Evolutionary conservation across 495 filamentous ascomycete genomes (phyloP).

Genomic region (Delitschia confertaspora): DNA sequence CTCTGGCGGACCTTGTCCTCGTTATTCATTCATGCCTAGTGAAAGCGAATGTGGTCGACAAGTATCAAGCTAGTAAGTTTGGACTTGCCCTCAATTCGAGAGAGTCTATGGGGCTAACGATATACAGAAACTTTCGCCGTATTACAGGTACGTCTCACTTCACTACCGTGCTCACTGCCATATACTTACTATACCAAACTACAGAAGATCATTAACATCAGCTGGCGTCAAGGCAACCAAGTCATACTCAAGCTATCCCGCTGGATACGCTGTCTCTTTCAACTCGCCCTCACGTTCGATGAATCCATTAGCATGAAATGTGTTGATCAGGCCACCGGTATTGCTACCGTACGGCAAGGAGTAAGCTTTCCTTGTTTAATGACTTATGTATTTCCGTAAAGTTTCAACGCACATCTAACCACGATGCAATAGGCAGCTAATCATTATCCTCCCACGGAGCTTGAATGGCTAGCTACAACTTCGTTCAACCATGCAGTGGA

Average conservation of each 20-base stretch:
- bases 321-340: constrained; percentile 31
- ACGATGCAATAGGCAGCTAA: too few species aligned
- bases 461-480: constrained; percentile 67
- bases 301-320: constrained; percentile 29
- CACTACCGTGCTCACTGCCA: too few species aligned
- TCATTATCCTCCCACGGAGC: constrained; percentile 57
- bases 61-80: constrained; percentile 22
- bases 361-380: constrained; percentile 13
- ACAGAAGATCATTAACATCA: constrained; percentile 54
- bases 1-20: constrained; percentile 33
- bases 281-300: constrained; percentile 45
- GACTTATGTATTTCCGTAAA: not conserved
- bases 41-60: constrained; percentile 9
- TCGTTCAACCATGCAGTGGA: constrained; percentile 73
- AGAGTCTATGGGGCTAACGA: not conserved
- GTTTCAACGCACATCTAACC: not conserved
- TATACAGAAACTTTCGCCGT: constrained; percentile 39
- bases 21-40: constrained; percentile 23
- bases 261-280: constrained; percentile 66
- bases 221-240: constrained; percentile 46
- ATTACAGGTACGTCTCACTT: constrained; percentile 26
- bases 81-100: too few species aligned
- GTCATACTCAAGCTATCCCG: constrained; percentile 51
- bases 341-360: constrained; percentile 26
- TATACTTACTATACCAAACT: constrained; percentile 16